Evolutionary conservation across 2,329 filamentous ascomycete species (phyloP).

Genomic region (Colletotrichum graminicola): DNA sequence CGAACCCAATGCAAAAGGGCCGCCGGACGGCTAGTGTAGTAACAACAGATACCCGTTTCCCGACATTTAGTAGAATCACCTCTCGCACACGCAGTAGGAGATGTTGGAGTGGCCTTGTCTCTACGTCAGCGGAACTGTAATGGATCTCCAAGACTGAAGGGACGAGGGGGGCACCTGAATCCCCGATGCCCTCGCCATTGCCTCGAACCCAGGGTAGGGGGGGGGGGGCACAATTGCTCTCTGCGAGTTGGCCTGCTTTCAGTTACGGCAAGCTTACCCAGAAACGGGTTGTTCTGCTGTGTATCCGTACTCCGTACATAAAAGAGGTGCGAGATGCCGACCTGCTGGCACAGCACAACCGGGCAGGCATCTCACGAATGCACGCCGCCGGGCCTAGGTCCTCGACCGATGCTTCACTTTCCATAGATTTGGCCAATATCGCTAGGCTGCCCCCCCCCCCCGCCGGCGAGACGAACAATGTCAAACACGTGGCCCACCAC

Average conservation of each 20-base stretch:
- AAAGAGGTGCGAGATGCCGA: not conserved
- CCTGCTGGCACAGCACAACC: not conserved
- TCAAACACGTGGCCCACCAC: not conserved
- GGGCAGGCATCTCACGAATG: not conserved
- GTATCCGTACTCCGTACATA: too few relatives aligned
- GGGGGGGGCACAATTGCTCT: not conserved
- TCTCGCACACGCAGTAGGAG: too few relatives aligned
- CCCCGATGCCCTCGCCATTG: too few relatives aligned
- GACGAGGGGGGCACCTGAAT: too few relatives aligned
- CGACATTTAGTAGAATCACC: too few relatives aligned
- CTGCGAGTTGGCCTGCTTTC: constrained; percentile 3
- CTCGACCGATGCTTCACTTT: not conserved
- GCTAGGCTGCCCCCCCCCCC: not conserved
- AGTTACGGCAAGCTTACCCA: not conserved
- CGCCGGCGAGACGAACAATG: not conserved
- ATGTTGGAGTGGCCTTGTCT: too few relatives aligned
- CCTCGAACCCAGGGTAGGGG: too few relatives aligned
- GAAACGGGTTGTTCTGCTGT: not conserved
- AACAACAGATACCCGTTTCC: too few relatives aligned
- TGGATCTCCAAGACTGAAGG: too few relatives aligned
- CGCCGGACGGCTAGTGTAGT: too few relatives aligned
- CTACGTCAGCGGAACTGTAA: too few relatives aligned
- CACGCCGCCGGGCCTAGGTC: not conserved
- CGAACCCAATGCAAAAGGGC: too few relatives aligned
- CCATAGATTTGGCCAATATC: not conserved